Conservation (phyloP, 2,329 filamentous ascomycete genomes). For the Paecilomyces variotii region DNA sequence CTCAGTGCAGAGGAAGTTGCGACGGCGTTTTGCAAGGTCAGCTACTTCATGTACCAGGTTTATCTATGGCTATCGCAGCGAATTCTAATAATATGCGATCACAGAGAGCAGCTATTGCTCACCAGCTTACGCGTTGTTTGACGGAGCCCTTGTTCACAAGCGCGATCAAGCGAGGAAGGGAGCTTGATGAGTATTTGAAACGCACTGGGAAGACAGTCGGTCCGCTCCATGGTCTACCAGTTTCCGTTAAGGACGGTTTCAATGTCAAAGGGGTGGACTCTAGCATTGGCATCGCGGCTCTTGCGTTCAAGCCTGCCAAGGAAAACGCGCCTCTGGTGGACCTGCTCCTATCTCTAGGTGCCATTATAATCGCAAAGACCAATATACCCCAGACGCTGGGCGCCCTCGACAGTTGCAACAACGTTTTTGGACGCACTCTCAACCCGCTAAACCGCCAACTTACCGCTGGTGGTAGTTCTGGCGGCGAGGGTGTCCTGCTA, state of each 20-base stretch:
- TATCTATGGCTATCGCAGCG: no score
- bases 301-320: conserved; percentile 51
- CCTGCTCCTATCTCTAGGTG: conserved; percentile 52
- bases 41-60: background rate
- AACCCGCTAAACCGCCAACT: conserved; percentile 56
- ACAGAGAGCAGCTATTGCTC: conserved; percentile 30
- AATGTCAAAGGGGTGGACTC: conserved; percentile 44
- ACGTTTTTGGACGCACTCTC: conserved; percentile 54
- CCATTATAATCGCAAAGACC: conserved; percentile 62
- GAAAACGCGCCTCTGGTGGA: conserved; percentile 51
- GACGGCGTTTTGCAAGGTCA: conserved; percentile 47
- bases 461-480: conserved; percentile 57
- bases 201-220: conserved; percentile 40
- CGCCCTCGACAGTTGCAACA: conserved; percentile 51
- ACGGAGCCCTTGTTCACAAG: conserved; percentile 46
- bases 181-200: conserved; percentile 40
- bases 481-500: conserved; percentile 56
- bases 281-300: conserved; percentile 50
- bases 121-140: conserved; percentile 40
- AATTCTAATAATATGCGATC: background rate
- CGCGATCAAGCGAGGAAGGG: conserved; percentile 41
- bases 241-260: conserved; percentile 45
- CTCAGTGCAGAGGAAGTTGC: conserved; percentile 40
- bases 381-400: conserved; percentile 56
- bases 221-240: conserved; percentile 55